Evolutionary conservation across 441 rosid genomes (phyloP).

Genomic region (Syzygium syzygioides): DNA sequence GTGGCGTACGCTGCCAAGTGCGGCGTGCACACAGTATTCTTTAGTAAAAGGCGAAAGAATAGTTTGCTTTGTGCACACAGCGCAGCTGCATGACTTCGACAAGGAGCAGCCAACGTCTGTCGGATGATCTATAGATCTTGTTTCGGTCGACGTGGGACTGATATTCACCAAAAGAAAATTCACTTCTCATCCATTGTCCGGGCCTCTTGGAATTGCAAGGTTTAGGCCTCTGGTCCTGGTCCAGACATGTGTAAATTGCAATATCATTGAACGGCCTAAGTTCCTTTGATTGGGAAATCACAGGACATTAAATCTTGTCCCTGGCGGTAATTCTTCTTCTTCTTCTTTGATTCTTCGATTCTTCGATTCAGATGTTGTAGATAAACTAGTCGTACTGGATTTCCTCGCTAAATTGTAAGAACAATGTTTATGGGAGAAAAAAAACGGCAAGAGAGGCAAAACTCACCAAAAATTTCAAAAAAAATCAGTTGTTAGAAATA

Average conservation of each 20-base stretch:
- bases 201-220: background rate
- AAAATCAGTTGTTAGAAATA: background rate
- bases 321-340: background rate
- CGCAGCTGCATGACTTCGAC: background rate
- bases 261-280: background rate
- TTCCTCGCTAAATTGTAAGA: background rate
- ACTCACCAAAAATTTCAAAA: background rate
- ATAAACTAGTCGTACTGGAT: background rate
- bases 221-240: background rate
- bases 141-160: background rate
- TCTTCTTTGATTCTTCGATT: background rate
- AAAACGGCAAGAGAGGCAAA: background rate
- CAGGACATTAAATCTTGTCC: background rate
- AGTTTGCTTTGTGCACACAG: slow-evolving; percentile 52
- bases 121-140: background rate
- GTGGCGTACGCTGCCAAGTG: background rate
- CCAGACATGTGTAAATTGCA: background rate
- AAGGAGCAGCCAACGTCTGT: background rate
- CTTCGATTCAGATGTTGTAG: too few species aligned
- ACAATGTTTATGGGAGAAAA: background rate
- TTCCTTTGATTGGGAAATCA: background rate
- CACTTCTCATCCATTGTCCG: background rate
- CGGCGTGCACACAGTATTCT: slow-evolving; percentile 48
- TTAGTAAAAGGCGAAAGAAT: slow-evolving; percentile 74
- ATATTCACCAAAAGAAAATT: background rate